Evolutionary conservation across 176 grass and related monocot species (phyloP), one percentile per base, ranked within the genome.

Genomic region (Oryza coarctata): DNA sequence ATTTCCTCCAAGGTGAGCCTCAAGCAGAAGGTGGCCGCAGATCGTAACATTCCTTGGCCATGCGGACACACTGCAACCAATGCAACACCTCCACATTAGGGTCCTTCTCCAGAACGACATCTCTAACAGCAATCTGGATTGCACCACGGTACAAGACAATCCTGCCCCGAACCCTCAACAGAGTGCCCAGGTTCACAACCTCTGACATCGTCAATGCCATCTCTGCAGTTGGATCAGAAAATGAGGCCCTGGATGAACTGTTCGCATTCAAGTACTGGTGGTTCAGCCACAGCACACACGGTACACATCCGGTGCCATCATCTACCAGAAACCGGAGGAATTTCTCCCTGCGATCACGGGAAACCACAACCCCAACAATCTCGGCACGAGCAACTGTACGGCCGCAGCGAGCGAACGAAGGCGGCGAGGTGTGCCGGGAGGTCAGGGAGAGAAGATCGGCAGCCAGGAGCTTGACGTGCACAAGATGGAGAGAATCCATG

Each of bases 231-330:
- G 82, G 84, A 43, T 89, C 89, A 10, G 75, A 71, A 66, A 82
- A 80, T 8, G 69, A 40, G 32, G 8, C 6, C 18, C 55, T 9
- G 1, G 80, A 75, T 13, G 65, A 30, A n/a, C 10, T 33, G 7
- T 13, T 74, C 11, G 74, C 55, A 65, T 63, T 73, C 28, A 78
- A 13, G 34, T 78, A 65, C 2, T 76, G 80, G 76, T 87, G 80
- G 34, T 93, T 91, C 69, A 98, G 77, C 90, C 88, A 98, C 11
- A 98, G 79, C 32, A 95, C 62, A 58, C 96, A 99, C 0, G 87
- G 93, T 2, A 99, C 77, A 74, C 93, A 99, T 0, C 82, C 89
- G 26, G 89, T 87, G 82, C 96, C 96, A 49, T 99, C 93, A 32
- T 95, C 96, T 2, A 95, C 7, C 63, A 92, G 58, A 74, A 99